Evolutionary conservation across 2,329 filamentous ascomycete genomes (phyloP), one percentile per base, ranked within the genome.

Genomic region (Scortechinia acanthostroma): DNA sequence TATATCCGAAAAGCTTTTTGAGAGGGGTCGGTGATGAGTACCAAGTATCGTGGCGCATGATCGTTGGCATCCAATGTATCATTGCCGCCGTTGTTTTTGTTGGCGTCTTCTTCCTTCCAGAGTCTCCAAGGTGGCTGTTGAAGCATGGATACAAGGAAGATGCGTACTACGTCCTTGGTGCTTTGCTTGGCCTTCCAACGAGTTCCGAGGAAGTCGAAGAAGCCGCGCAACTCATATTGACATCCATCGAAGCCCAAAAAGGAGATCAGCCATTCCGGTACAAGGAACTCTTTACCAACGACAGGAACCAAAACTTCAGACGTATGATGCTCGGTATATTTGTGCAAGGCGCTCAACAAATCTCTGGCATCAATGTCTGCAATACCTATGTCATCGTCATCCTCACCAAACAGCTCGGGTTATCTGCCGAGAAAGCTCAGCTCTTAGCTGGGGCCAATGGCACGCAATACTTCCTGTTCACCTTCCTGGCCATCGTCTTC

Each of bases 271-370:
- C 28, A 21, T 43, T 45, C 22, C 43, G 28, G 14, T 48, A 43
- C 3, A 45, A 72, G 13, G 65, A 74, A 47, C 55, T 65, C 3
- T 61, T 74, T 3, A 56, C 61, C 14, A 55, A 64, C 46, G 63
- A 57, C 10, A 66, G 65, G 13, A 73, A 69, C 2, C 66, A 65
- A 37, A 73, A 68, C 0, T 59, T 74, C 14, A 61, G 71, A 15
- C 60, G 72, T 17, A 43, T 75, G 1, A 44, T 74, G 3, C 62
- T 76, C 0, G 71, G 72, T 10, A 75, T 45, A 71, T 64, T 3
- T 60, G 56, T 3, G 16, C 47, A 50, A 20, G 42, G 47, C 30
- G 43, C 46, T 16, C 48, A 49, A 33, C 43, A 50, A 22, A 37
- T 49, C 22, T 43, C 45, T 21, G 49, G 49, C 3, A 40, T 44